Percentiles rank a stretch among this genome's conserved stretches.
Evolutionary conservation across 2,329 filamentous ascomycete genomes (phyloP).

Genomic region (Ophiocordyceps sinensis): DNA sequence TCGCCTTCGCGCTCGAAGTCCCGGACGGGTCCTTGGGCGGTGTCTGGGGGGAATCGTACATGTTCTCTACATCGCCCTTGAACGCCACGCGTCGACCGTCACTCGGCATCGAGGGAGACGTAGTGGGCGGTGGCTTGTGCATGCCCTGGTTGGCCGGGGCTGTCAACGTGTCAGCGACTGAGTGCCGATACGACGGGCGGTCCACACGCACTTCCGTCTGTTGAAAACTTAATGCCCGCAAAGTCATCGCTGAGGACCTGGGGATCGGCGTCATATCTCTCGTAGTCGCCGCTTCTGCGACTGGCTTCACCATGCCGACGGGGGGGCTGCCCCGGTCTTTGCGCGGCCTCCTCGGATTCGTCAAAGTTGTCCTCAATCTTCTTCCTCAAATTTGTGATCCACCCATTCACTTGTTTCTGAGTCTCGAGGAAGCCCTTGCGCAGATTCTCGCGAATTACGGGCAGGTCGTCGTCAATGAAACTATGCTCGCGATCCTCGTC

Average conservation of each 20-base stretch:
- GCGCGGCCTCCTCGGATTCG: constrained; percentile 41
- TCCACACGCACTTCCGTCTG: constrained; percentile 42
- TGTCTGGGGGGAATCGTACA: constrained; percentile 52
- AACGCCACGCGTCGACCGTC: constrained; percentile 42
- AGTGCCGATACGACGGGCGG: neutral
- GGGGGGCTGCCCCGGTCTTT: constrained; percentile 14
- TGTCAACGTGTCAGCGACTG: constrained; percentile 8
- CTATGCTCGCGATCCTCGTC: constrained; percentile 63
- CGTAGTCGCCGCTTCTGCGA: constrained; percentile 71
- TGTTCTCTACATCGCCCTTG: constrained; percentile 50
- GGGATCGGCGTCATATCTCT: constrained; percentile 89
- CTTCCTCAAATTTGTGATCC: constrained; percentile 87
- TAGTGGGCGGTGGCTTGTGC: constrained; percentile 53
- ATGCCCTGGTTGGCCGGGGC: constrained; percentile 45
- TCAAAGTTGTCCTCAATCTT: constrained; percentile 80
- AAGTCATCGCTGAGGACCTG: constrained; percentile 86
- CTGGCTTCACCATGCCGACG: constrained; percentile 46
- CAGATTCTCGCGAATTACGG: constrained; percentile 82
- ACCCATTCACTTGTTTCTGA: constrained; percentile 81
- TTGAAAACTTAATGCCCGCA: constrained; percentile 48
- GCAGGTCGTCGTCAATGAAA: constrained; percentile 93
- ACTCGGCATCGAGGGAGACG: constrained; percentile 32
- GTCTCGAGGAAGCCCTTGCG: constrained; percentile 92
- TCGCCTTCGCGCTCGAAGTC: constrained; percentile 47
- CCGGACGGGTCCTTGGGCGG: constrained; percentile 34